Evolutionary conservation across 306 rosid species (phyloP).

Genomic region (Sindora glabra): DNA sequence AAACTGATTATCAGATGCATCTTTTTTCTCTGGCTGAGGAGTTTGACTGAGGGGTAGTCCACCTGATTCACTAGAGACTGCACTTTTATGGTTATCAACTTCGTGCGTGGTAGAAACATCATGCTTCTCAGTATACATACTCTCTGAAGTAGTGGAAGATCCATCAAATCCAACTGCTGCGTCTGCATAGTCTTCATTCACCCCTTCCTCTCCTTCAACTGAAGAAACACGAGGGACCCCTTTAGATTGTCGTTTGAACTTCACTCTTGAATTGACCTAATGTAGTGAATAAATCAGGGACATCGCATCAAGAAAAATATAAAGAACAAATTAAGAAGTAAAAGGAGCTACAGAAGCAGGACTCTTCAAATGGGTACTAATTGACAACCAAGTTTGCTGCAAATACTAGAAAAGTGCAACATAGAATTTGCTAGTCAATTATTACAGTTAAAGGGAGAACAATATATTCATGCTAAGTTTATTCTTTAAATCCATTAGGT

Average conservation of each 20-base stretch:
- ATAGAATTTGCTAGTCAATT: too few species aligned
- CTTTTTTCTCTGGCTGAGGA: conserved; percentile 64
- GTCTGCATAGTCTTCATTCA: conserved; percentile 73
- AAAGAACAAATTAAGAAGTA: too few species aligned
- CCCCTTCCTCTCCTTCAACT: conserved; percentile 49
- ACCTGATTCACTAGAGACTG: conserved; percentile 59
- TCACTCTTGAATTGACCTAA: conserved; percentile 62
- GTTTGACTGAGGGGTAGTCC: conserved; percentile 53
- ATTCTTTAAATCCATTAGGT: not conserved
- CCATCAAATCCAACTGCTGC: conserved; percentile 77
- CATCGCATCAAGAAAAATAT: conserved; percentile 5
- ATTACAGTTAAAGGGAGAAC: too few species aligned
- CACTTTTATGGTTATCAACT: conserved; percentile 75
- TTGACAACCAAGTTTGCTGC: too few species aligned
- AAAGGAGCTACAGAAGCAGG: too few species aligned
- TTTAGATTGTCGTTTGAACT: conserved; percentile 53
- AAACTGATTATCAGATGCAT: conserved; percentile 44
- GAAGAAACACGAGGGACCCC: conserved; percentile 36
- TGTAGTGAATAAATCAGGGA: conserved; percentile 17
- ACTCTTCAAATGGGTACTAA: too few species aligned
- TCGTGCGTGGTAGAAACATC: too few species aligned
- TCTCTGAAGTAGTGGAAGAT: conserved; percentile 87
- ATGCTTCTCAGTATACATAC: conserved; percentile 72
- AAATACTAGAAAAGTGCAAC: too few species aligned
- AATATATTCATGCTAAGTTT: too few species aligned